phyloP scores from a whole-genome alignment of 306 rosid species.

The Crataegus laevigata region DNA sequence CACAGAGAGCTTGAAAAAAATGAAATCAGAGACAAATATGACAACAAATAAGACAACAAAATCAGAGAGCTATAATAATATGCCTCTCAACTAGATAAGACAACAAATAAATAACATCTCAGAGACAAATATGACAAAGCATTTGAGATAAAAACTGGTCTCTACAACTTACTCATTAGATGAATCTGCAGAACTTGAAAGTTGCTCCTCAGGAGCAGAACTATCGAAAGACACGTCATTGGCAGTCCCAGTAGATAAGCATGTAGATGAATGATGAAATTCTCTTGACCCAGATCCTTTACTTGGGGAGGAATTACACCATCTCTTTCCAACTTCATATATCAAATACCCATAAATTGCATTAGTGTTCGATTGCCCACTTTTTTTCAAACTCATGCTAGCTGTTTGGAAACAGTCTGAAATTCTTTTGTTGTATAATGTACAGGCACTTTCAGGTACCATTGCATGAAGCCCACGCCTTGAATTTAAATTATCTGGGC shows the following conservation, averaged over 20 bases:
- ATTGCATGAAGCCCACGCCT: constrained; percentile 20
- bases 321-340: constrained; percentile 48
- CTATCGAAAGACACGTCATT: constrained; percentile 65
- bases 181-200: constrained; percentile 49
- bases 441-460: constrained; percentile 21
- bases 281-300: constrained; percentile 45
- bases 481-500: constrained; percentile 17
- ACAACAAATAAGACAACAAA: too few relatives aligned
- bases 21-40: too few relatives aligned
- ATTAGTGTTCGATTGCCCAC: constrained; percentile 38
- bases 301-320: constrained; percentile 24
- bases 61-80: too few relatives aligned
- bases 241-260: constrained; percentile 58
- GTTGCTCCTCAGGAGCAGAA: constrained; percentile 60
- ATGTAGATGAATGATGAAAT: constrained; percentile 48
- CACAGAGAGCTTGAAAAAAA: background rate
- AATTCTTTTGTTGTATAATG: constrained; percentile 15
- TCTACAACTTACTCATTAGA: constrained; percentile 50
- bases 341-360: constrained; percentile 60
- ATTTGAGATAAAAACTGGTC: background rate
- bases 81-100: background rate
- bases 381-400: constrained; percentile 62
- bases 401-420: constrained; percentile 37
- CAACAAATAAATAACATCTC: background rate
- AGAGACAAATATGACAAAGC: background rate